These are phyloP conservation scores for Amanita molliuscula DNA, from an alignment of 768 basidiomycete species.

Conservation along the genomic window DNA sequence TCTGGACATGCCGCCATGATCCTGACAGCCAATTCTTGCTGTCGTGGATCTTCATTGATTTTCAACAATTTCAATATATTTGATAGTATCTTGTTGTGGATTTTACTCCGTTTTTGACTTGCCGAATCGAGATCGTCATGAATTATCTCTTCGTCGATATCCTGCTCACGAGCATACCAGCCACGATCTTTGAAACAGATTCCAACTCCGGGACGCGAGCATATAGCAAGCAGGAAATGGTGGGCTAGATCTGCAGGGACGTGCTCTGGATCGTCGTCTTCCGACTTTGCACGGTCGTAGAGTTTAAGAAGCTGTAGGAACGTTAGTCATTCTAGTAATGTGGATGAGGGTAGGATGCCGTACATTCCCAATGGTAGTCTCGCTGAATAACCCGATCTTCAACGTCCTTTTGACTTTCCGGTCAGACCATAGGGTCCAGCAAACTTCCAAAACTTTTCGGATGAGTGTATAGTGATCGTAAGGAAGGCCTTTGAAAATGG, in stretches of 20 bases:
- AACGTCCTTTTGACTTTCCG: constrained; percentile 57
- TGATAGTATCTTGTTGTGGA: constrained; percentile 77
- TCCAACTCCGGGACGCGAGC: constrained; percentile 71
- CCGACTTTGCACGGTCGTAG: constrained; percentile 49
- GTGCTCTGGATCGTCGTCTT: constrained; percentile 38
- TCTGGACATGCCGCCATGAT: constrained; percentile 82
- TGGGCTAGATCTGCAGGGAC: constrained; percentile 73
- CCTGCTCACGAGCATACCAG: constrained; percentile 75
- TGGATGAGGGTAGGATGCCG: neutral
- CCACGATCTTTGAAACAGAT: constrained; percentile 85
- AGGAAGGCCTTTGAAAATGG: constrained; percentile 61
- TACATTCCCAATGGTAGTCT: constrained; percentile 55
- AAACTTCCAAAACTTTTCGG: constrained; percentile 57
- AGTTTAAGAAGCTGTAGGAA: constrained; percentile 53
- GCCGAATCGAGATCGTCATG: constrained; percentile 26
- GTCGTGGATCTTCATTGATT: constrained; percentile 80
- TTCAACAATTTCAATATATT: constrained; percentile 67
- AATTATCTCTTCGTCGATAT: constrained; percentile 24
- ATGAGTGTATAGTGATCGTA: constrained; percentile 58
- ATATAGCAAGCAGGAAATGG: constrained; percentile 80
- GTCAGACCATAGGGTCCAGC: constrained; percentile 74
- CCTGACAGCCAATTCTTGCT: constrained; percentile 76
- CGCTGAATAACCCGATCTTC: constrained; percentile 66
- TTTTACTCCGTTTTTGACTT: constrained; percentile 24
- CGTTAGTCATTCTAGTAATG: neutral